Percentiles rank a stretch among this genome's conserved stretches.
These are phyloP conservation scores for Candida pseudofarinosa DNA, from an alignment of 805 yeast genomes.

Conservation along the genomic window DNA sequence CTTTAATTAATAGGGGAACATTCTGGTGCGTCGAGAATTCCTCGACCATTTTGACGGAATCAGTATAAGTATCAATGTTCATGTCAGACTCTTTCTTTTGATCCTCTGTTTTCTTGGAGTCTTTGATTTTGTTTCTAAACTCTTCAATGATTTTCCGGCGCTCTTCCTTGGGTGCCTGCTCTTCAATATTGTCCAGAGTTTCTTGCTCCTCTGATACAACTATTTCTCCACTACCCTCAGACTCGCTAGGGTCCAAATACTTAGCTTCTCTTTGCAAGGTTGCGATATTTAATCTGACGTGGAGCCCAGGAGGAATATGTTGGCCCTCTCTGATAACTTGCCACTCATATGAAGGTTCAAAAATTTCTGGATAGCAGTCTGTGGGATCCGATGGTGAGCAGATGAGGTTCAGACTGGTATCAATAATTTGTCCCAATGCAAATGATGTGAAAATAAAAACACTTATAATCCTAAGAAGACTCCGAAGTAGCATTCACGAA, in stretches of 20 bases:
- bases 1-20: conserved; percentile 13
- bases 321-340: conserved; percentile 66
- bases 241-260: conserved; percentile 29
- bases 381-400: conserved; percentile 23
- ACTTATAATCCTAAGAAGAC: background rate
- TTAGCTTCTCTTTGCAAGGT: conserved; percentile 70
- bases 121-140: conserved; percentile 7
- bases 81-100: background rate
- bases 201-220: conserved; percentile 8
- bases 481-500: background rate
- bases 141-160: conserved; percentile 2
- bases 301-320: conserved; percentile 74
- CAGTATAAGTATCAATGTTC: conserved; percentile 12
- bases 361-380: conserved; percentile 61
- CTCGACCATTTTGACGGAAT: conserved; percentile 17
- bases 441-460: background rate
- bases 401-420: conserved; percentile 9
- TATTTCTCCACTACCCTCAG: conserved; percentile 3
- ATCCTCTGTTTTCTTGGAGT: conserved; percentile 1
- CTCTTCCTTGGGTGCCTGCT: background rate
- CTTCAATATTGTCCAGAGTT: conserved; percentile 3
- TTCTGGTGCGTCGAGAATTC: conserved; percentile 13
- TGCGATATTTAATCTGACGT: conserved; percentile 70
- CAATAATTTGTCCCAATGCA: conserved; percentile 6
- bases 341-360: conserved; percentile 69